A percentile compares a stretch with the other conserved stretches of the same genome.
phyloP scores from a whole-genome alignment of 192 early-diverging fungal species.

The Powellomyces hirtus region DNA sequence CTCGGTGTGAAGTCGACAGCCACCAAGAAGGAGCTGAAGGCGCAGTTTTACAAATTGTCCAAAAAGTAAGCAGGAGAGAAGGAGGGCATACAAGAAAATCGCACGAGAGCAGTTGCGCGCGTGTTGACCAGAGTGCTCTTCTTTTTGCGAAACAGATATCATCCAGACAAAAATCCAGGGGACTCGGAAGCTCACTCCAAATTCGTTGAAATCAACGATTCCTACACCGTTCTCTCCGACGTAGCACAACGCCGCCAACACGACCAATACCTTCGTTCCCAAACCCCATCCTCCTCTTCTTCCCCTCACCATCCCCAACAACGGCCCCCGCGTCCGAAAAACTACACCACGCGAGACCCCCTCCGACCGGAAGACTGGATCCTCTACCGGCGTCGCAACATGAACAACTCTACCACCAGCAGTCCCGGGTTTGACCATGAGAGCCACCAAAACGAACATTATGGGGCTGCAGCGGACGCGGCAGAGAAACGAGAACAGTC shows the following conservation, averaged over 20 bases:
- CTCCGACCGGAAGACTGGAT: slow-evolving; percentile 50
- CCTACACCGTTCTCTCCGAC: slow-evolving; percentile 76
- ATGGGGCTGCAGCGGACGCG: slow-evolving; percentile 6
- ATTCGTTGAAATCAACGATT: slow-evolving; percentile 83
- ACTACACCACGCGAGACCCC: slow-evolving; percentile 11
- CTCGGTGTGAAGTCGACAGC: slow-evolving; percentile 23
- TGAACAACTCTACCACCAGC: slow-evolving; percentile 23
- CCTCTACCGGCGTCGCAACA: slow-evolving; percentile 21
- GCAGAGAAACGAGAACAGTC: slow-evolving; percentile 1
- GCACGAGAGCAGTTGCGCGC: no score
- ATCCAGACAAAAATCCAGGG: slow-evolving; percentile 76
- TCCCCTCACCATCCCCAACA: neutral
- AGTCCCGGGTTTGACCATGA: slow-evolving; percentile 36
- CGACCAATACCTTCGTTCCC: slow-evolving; percentile 54
- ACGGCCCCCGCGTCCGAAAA: neutral
- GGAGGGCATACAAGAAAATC: neutral
- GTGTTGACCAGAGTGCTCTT: neutral
- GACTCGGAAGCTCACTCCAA: slow-evolving; percentile 63
- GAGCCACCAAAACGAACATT: slow-evolving; percentile 36
- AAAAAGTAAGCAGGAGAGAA: slow-evolving; percentile 42
- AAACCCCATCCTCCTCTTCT: neutral
- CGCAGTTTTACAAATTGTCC: slow-evolving; percentile 70
- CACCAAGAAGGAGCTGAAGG: slow-evolving; percentile 57
- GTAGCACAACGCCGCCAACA: slow-evolving; percentile 73
- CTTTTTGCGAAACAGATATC: slow-evolving; percentile 61